A percentile compares a stretch with the other conserved stretches of the same genome.
These are phyloP conservation scores for Penicillium sp. DNA, from an alignment of 2,329 filamentous ascomycete species.

Conservation along the genomic window DNA sequence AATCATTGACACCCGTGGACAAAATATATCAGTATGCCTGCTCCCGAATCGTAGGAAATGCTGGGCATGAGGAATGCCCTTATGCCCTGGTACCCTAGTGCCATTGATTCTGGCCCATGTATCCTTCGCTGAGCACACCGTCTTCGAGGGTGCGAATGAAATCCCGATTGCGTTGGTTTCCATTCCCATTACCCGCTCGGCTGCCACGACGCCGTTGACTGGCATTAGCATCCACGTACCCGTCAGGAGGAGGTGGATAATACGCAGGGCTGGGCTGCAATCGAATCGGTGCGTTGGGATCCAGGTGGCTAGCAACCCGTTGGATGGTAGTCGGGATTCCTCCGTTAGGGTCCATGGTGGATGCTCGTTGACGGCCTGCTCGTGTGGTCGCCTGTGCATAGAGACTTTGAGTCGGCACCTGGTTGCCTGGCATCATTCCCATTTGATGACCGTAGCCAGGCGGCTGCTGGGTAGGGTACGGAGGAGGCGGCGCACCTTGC, in stretches of 20 bases:
- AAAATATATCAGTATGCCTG: slow-evolving; percentile 1
- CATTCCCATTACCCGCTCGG: slow-evolving; percentile 55
- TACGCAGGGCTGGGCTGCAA: slow-evolving; percentile 95
- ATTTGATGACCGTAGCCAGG: slow-evolving; percentile 69
- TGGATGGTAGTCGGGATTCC: slow-evolving; percentile 91
- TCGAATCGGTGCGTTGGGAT: slow-evolving; percentile 89
- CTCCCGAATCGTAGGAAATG: neutral
- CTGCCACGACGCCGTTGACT: slow-evolving; percentile 72
- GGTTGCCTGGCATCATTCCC: slow-evolving; percentile 66
- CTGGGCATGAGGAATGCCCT: neutral
- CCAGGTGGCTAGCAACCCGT: slow-evolving; percentile 90
- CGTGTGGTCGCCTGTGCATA: slow-evolving; percentile 74
- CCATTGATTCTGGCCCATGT: slow-evolving; percentile 75
- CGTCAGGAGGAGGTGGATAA: slow-evolving; percentile 88
- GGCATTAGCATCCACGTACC: slow-evolving; percentile 65
- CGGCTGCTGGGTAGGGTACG: slow-evolving; percentile 73
- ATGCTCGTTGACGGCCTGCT: slow-evolving; percentile 79
- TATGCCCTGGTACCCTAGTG: slow-evolving; percentile 41
- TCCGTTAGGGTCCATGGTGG: slow-evolving; percentile 93
- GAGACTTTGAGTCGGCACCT: slow-evolving; percentile 68
- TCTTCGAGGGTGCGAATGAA: slow-evolving; percentile 96
- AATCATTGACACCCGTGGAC: neutral
- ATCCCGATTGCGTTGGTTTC: slow-evolving; percentile 63
- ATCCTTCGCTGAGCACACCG: slow-evolving; percentile 88
- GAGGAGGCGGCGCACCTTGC: slow-evolving; percentile 72